Conservation (phyloP, 2,329 filamentous ascomycete species). For the Fusarium odoratissimum region DNA sequence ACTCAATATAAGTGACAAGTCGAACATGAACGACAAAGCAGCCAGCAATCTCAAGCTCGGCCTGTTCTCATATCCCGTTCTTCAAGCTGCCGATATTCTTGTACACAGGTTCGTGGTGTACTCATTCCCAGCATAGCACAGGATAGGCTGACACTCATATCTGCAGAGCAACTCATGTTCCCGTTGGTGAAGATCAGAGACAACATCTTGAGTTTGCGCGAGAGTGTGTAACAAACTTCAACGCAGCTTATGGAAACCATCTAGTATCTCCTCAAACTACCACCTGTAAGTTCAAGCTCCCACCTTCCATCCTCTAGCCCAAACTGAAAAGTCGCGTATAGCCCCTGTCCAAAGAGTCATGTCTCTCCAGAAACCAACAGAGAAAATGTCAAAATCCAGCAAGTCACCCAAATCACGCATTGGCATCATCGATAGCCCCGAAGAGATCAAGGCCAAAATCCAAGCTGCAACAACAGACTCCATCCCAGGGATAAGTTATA, state of each 20-base stretch:
- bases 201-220: slow-evolving; percentile 96
- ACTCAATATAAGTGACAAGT: slow-evolving; percentile 70
- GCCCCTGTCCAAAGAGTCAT: slow-evolving; percentile 88
- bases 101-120: slow-evolving; percentile 72
- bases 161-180: slow-evolving; percentile 85
- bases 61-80: slow-evolving; percentile 93
- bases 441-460: slow-evolving; percentile 76
- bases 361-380: slow-evolving; percentile 81
- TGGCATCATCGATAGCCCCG: slow-evolving; percentile 77
- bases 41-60: slow-evolving; percentile 80
- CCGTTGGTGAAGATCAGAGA: slow-evolving; percentile 93
- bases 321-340: slow-evolving; percentile 46
- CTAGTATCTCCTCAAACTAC: slow-evolving; percentile 76
- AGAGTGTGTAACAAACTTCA: slow-evolving; percentile 88
- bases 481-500: slow-evolving; percentile 73
- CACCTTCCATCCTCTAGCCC: not conserved
- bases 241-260: slow-evolving; percentile 74
- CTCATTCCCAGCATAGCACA: not conserved
- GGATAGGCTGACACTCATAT: not conserved
- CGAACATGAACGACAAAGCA: slow-evolving; percentile 67
- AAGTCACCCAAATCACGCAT: slow-evolving; percentile 79
- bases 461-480: slow-evolving; percentile 82
- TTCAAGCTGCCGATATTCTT: slow-evolving; percentile 94
- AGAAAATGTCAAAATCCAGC: slow-evolving; percentile 97
- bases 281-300: slow-evolving; percentile 64